Base-by-base conservation (phyloP, 306 rosid species). In the Dalbergia cultrata region DNA sequence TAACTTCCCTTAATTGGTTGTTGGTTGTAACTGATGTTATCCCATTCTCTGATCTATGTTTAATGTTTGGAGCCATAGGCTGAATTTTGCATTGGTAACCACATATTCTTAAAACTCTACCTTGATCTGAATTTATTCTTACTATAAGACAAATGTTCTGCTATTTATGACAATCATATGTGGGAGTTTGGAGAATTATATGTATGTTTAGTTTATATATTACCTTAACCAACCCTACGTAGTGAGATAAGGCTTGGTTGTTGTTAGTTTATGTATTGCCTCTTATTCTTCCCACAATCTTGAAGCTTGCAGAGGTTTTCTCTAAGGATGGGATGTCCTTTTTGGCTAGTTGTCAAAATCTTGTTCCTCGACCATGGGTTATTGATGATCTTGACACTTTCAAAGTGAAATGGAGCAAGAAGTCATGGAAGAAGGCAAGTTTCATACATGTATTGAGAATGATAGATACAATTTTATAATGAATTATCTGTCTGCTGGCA, bases 341-440 rank as follows among this genome's bases (percentile, higher is more conserved):
- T 88, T 83, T 91, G 59, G 94, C 96, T 70, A 95, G 91, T 82
- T 91, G 91, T 82, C 97, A 95, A 86, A 95, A 91, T 83, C 93
- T 95, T 6, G 98, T 89, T 26, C 90, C 98, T 79, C 93, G 99
- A 49, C 99, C 99, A 79, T 95, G 99, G 98, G 96, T 95, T 56
- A 88, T 93, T 81, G 99, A 95, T 89, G 96, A 95, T 84, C 87
- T 95, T 67, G 99, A 93, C 73, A 18, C 82, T 35, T 95, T 95
- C 89, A 91, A 88, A 85, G 7, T 72, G 82, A 89, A 82, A 86
- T 95, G 98, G 99, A 86, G 84, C 95, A 90, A 90, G 84, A 93
- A 87, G 34, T 61, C 91, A 78, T 95, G 97, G 99, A 93, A 91
- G 79, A 93, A 91, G 98, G 99, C 72, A 82, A 83, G 97, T 86